Base-by-base conservation (phyloP, 2,329 filamentous ascomycete genomes). In the Aspergillus piperis region DNA sequence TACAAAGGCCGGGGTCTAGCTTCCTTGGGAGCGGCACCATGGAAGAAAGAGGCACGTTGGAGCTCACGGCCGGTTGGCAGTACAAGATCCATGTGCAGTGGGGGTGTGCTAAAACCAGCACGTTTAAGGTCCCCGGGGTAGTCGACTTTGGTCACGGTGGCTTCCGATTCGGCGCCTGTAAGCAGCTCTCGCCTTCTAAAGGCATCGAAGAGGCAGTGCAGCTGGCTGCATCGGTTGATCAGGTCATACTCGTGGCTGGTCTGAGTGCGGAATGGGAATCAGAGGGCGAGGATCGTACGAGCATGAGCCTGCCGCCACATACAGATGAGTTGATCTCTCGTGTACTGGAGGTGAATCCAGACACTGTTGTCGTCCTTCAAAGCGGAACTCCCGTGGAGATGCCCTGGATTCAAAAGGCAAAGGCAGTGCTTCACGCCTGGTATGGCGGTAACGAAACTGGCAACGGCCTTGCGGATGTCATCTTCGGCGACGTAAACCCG, bases 381-480 rank as follows among this genome's bases (percentile, higher is more conserved):
- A 90, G 88, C 0, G 90, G 90, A 27, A 90, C 88, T 0, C 89
- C 90, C 0, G 73, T 82, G 10, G 75, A 72, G 8, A 78, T 82
- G 70, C 80, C 78, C 0, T 79, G 80, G 73, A 68, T 69, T 8
- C 66, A 75, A 5, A 67, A 74, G 19, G 74, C 75, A 2, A 76
- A 77, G 4, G 85, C 86, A 1, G 77, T 92, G 2, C 69, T 91
- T 1, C 88, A 92, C 70, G 89, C 89, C 2, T 93, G 90, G 90
- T 93, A 91, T 67, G 89, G 89, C 60, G 90, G 90, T 15, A 90
- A 93, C 67, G 90, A 94, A 78, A 88, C 88, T 1, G 90, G 90
- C 8, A 90, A 92, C 69, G 87, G 86, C 13, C 87, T 94, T 62
- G 89, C 88, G 0, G 90, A 92, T 66, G 82, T 92, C 2, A 77